Evolutionary conservation across 2,329 filamentous ascomycete genomes (phyloP).

Genomic region (Tricladium varicosporioides): DNA sequence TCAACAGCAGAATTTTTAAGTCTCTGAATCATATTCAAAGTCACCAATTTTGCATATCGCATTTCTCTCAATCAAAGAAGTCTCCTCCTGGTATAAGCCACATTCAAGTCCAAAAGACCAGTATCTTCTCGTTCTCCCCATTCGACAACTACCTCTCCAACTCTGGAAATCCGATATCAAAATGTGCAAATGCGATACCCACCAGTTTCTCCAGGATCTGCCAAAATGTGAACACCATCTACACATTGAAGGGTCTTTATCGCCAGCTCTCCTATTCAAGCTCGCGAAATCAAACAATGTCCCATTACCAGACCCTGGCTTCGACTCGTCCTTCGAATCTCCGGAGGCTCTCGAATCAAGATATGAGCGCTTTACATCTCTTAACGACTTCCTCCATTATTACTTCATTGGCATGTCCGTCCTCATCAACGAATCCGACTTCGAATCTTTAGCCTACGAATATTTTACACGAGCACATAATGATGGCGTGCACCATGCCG

Average conservation of each 20-base stretch:
- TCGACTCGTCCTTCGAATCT: constrained; percentile 63
- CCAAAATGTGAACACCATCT: constrained; percentile 84
- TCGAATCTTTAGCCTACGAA: constrained; percentile 67
- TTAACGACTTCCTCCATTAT: constrained; percentile 76
- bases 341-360: constrained; percentile 56
- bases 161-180: constrained; percentile 2
- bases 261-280: constrained; percentile 66
- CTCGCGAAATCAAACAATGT: constrained; percentile 68
- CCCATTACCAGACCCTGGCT: constrained; percentile 51
- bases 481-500: constrained; percentile 68
- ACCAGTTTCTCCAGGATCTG: constrained; percentile 58
- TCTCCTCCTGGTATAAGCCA: too few relatives aligned
- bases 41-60: too few relatives aligned
- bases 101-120: too few relatives aligned
- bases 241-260: constrained; percentile 74
- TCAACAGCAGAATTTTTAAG: too few relatives aligned
- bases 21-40: too few relatives aligned
- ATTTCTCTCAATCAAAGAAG: too few relatives aligned
- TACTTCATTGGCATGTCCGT: constrained; percentile 77
- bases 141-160: too few relatives aligned
- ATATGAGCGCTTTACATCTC: constrained; percentile 65
- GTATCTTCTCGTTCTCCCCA: too few relatives aligned
- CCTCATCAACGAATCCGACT: constrained; percentile 64
- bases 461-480: constrained; percentile 65
- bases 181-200: constrained; percentile 27